Base-by-base conservation (phyloP, 139 green algal species). In the Chlamydomonas incerta region DNA sequence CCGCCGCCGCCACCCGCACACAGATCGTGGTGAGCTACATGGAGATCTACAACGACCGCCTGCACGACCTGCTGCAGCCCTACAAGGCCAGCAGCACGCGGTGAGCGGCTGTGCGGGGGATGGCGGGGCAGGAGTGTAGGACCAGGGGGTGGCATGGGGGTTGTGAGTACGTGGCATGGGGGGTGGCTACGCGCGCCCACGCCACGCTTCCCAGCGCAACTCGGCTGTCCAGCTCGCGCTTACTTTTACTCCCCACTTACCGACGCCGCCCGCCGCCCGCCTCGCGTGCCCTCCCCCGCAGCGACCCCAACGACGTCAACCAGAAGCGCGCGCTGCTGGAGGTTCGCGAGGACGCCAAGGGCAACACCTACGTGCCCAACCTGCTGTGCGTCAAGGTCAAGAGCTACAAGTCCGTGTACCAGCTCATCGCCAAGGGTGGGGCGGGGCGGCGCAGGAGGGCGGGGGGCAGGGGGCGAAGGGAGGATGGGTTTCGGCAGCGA, bases 21-120 rank as follows among this genome's bases (percentile, higher is more conserved):
- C 46, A 77, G 69, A 74, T 92, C 50, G 85, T 87, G 28, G 83
- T 74, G 72, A 90, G 67, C 77, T 96, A 95, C 85, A 80, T 96
- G 47, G 94, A 96, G 85, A 96, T 96, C 81, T 96, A 96, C 91
- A 96, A 95, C 76, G 92, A 96, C 74, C 87, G 82, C 69, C 81
- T 95, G 34, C 91, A 93, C 75, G 94, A 96, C 76, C 87, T 96
- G 77, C 92, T 96, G 65, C 89, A 96, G 82, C 93, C 93, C 1
- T 95, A 93, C 90, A 95, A 95, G 63, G 85, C 85, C 29, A 55
- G 67, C 65, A 86, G 35, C 76, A 86, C 60, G 65, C 88, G 85
- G 90, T 93, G 66, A 34, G 81, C 10, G 15, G 47, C 11, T n/a
- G n/a, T n/a, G n/a, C n/a, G n/a, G 72, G n/a, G 67, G 20, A 47